A percentile compares a stretch with the other conserved stretches of the same genome.
phyloP scores from a whole-genome alignment of 257 asterid species.

The Thymus mandschuricus region DNA sequence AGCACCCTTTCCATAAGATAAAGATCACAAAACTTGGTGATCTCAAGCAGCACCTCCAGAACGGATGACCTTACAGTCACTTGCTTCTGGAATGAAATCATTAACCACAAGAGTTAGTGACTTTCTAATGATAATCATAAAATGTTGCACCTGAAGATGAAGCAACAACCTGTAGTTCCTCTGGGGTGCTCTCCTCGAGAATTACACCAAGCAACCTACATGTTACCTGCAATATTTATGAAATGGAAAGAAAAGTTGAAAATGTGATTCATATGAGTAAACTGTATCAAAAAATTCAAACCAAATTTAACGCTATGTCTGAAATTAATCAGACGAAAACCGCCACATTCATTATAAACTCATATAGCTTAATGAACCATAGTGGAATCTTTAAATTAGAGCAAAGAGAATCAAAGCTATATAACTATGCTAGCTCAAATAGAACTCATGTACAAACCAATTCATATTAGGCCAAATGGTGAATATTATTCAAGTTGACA shows the following conservation, averaged over 20 bases:
- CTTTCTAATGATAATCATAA: conserved; percentile 14
- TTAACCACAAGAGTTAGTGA: conserved; percentile 28
- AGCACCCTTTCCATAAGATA: conserved; percentile 94
- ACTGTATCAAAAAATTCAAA: background rate
- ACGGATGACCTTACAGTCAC: conserved; percentile 86
- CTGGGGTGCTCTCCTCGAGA: conserved; percentile 86
- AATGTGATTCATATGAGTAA: background rate
- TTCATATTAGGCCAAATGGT: too few relatives aligned
- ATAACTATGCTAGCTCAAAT: too few relatives aligned
- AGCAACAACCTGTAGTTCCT: conserved; percentile 80
- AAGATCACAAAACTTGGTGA: conserved; percentile 86
- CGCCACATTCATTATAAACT: background rate
- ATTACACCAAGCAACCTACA: conserved; percentile 85
- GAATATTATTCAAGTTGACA: too few relatives aligned
- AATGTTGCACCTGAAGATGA: conserved; percentile 17
- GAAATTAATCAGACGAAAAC: conserved; percentile 6
- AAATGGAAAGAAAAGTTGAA: conserved; percentile 8
- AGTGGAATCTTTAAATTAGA: background rate
- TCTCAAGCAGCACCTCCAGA: conserved; percentile 82
- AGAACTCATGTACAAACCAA: too few relatives aligned
- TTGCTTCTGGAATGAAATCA: conserved; percentile 58
- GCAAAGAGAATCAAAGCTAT: too few relatives aligned
- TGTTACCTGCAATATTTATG: conserved; percentile 64
- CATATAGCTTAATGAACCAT: background rate
- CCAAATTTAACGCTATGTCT: background rate